These are phyloP conservation scores for Fomitopsis serialis DNA, from an alignment of 768 basidiomycete species.

Conservation along the genomic window DNA sequence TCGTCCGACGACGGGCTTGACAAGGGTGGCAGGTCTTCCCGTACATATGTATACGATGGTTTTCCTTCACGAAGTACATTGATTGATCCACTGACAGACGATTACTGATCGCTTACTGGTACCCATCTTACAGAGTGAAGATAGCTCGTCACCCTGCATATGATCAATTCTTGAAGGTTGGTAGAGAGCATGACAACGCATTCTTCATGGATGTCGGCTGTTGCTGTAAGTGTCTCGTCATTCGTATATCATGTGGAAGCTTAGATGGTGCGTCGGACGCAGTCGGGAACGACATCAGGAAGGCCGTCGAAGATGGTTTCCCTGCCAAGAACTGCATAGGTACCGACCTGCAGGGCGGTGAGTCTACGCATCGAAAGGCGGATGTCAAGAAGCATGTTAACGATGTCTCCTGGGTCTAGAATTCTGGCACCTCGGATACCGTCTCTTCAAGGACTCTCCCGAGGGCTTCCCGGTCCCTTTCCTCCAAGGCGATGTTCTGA, in stretches of 20 bases:
- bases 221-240: not conserved
- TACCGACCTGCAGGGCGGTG: slow-evolving; percentile 34
- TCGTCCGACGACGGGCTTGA: not conserved
- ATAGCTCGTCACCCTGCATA: not conserved
- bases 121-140: not conserved
- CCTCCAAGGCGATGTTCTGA: slow-evolving; percentile 49
- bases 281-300: slow-evolving; percentile 41
- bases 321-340: slow-evolving; percentile 33
- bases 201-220: not conserved
- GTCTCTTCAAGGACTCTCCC: slow-evolving; percentile 49
- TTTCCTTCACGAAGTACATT: not conserved
- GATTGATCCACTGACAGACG: not conserved
- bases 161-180: not conserved
- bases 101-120: not conserved
- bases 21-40: not conserved
- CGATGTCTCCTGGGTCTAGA: slow-evolving; percentile 29
- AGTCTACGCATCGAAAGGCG: not conserved
- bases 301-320: slow-evolving; percentile 37
- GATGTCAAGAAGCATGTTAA: too few species aligned
- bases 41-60: not conserved
- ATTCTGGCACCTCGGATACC: slow-evolving; percentile 59
- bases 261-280: too few species aligned
- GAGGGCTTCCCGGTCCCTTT: slow-evolving; percentile 51
- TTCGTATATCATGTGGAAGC: too few species aligned
- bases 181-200: not conserved